Conservation (phyloP, 331 rosid species). For the Erythrophleum ivorense region DNA sequence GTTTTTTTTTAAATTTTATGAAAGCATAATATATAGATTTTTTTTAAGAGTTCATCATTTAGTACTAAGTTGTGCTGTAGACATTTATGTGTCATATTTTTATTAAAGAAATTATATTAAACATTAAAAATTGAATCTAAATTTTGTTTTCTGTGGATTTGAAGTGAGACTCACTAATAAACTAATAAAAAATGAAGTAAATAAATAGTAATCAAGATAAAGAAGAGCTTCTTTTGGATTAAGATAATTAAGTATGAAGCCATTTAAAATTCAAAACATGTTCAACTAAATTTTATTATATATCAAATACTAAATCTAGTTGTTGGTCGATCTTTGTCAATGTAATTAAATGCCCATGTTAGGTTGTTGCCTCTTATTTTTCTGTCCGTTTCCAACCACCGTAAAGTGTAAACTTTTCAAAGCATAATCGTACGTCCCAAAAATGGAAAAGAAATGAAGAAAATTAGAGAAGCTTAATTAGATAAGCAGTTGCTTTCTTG, state of each 20-base stretch:
- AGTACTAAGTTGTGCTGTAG: too few relatives aligned
- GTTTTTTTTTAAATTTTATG: too few relatives aligned
- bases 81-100: too few relatives aligned
- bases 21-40: too few relatives aligned
- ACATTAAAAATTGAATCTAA: too few relatives aligned
- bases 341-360: background rate
- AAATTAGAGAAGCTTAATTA: background rate
- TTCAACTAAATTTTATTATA: background rate
- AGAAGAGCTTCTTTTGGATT: background rate
- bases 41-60: too few relatives aligned
- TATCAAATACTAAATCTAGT: background rate
- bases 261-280: background rate
- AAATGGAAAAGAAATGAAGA: background rate
- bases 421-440: background rate
- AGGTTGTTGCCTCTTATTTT: background rate
- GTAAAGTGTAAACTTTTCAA: background rate
- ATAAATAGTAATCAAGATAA: background rate
- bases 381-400: background rate
- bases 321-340: constrained; percentile 3
- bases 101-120: too few relatives aligned
- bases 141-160: too few relatives aligned
- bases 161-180: background rate
- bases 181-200: background rate
- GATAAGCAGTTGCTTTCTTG: background rate
- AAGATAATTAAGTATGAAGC: background rate